A percentile compares a stretch with the other conserved stretches of the same genome.
These are phyloP conservation scores for Tremella yokohamensis DNA, from an alignment of 768 basidiomycete genomes.

Conservation along the genomic window DNA sequence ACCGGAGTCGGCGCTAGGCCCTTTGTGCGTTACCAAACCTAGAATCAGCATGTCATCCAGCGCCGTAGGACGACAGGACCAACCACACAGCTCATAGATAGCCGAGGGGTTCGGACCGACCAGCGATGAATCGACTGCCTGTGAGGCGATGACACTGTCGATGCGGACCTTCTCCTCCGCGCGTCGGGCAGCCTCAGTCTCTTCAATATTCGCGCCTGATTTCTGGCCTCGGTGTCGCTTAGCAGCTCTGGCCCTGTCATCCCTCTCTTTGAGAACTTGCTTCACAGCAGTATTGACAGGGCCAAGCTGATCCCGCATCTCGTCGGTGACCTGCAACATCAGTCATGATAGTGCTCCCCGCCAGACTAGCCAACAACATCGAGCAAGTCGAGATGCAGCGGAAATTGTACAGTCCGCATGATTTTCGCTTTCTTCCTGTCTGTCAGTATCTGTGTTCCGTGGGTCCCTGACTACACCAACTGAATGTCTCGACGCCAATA, in stretches of 20 bases:
- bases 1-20: constrained; percentile 87
- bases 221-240: constrained; percentile 62
- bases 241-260: constrained; percentile 75
- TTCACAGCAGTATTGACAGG: constrained; percentile 70
- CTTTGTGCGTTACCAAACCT: constrained; percentile 89
- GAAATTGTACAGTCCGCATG: constrained; percentile 91
- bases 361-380: constrained; percentile 57
- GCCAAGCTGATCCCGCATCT: constrained; percentile 66
- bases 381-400: constrained; percentile 77
- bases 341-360: neutral
- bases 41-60: constrained; percentile 12
- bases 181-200: constrained; percentile 64
- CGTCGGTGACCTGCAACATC: constrained; percentile 59
- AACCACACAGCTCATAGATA: constrained; percentile 86
- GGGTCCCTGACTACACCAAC: constrained; percentile 14
- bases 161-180: constrained; percentile 65
- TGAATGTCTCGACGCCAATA: constrained; percentile 84
- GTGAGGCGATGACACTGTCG: constrained; percentile 58
- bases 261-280: constrained; percentile 76
- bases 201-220: constrained; percentile 9
- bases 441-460: neutral
- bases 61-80: constrained; percentile 44
- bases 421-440: constrained; percentile 77
- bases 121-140: constrained; percentile 55
- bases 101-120: constrained; percentile 78